phyloP scores from a whole-genome alignment of 192 early-diverging fungal species.

The Chytriomyces sp. region DNA sequence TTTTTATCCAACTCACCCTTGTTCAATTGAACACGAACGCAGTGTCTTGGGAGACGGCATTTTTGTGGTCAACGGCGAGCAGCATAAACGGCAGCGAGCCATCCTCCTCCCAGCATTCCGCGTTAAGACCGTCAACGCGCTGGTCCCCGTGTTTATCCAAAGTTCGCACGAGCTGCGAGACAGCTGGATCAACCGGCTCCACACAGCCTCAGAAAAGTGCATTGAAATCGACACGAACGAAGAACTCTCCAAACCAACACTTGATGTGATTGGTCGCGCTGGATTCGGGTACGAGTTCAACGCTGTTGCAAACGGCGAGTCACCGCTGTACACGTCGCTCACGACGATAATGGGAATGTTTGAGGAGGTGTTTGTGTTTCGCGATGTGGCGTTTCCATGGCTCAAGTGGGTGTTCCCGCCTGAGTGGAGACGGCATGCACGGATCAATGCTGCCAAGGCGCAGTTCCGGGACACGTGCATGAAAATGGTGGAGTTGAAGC shows the following conservation, averaged over 20 bases:
- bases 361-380: not conserved
- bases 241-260: slow-evolving; percentile 22
- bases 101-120: slow-evolving; percentile 11
- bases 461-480: not conserved
- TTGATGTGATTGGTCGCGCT: slow-evolving; percentile 23
- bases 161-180: not conserved
- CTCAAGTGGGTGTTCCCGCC: not conserved
- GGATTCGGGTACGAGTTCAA: slow-evolving; percentile 30
- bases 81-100: slow-evolving; percentile 24
- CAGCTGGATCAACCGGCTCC: slow-evolving; percentile 3
- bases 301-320: not conserved
- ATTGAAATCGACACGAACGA: not conserved
- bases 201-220: not conserved
- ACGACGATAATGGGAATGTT: not conserved
- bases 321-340: not conserved
- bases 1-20: not conserved
- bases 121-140: slow-evolving; percentile 5
- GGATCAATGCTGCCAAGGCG: not conserved
- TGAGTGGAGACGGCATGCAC: not conserved
- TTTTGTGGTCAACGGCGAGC: not conserved
- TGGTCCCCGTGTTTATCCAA: slow-evolving; percentile 2
- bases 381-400: not conserved
- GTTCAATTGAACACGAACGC: not conserved
- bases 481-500: not conserved
- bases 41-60: not conserved